Evolutionary conservation across 108 stramenopile genomes (phyloP).

Genomic region (Phaeodactylum tricornutum): DNA sequence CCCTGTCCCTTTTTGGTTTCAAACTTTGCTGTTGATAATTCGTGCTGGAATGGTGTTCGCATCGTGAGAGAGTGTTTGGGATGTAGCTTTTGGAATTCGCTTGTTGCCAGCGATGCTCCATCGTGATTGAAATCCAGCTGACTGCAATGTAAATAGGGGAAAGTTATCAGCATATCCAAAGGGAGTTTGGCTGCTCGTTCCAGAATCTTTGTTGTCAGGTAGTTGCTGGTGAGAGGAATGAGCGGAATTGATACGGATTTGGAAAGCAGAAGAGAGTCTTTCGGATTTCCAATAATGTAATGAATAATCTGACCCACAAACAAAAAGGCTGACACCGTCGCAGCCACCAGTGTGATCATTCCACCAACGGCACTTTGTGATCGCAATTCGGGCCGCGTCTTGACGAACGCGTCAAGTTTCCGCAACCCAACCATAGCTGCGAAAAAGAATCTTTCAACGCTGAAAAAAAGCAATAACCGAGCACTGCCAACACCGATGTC

Average conservation of each 20-base stretch:
- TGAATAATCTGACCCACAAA: constrained; percentile 56
- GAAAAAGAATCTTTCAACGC: too few species aligned
- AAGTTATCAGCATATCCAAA: constrained; percentile 52
- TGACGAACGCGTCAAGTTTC: constrained; percentile 48
- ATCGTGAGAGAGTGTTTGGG: constrained; percentile 2
- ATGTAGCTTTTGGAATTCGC: constrained; percentile 4
- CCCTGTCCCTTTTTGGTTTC: constrained; percentile 25
- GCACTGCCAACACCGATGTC: too few species aligned
- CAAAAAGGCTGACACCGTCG: constrained; percentile 32
- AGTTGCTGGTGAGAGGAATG: constrained; percentile 17
- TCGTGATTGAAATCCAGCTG: constrained; percentile 57
- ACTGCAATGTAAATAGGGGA: constrained; percentile 54
- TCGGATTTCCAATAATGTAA: constrained; percentile 38
- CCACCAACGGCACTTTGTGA: constrained; percentile 57
- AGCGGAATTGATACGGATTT: constrained; percentile 36
- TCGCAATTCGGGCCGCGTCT: constrained; percentile 57
- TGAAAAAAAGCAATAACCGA: too few species aligned
- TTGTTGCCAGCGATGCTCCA: constrained; percentile 9
- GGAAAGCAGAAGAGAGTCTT: constrained; percentile 57
- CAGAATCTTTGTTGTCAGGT: constrained; percentile 14
- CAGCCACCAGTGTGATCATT: constrained; percentile 60
- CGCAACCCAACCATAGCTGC: constrained; percentile 8
- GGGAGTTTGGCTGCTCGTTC: constrained; percentile 20
- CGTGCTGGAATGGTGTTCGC: constrained; percentile 6
- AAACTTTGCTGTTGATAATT: constrained; percentile 18